These are phyloP conservation scores for Solanum verrucosum DNA, from an alignment of 257 asterid species.

Conservation along the genomic window DNA sequence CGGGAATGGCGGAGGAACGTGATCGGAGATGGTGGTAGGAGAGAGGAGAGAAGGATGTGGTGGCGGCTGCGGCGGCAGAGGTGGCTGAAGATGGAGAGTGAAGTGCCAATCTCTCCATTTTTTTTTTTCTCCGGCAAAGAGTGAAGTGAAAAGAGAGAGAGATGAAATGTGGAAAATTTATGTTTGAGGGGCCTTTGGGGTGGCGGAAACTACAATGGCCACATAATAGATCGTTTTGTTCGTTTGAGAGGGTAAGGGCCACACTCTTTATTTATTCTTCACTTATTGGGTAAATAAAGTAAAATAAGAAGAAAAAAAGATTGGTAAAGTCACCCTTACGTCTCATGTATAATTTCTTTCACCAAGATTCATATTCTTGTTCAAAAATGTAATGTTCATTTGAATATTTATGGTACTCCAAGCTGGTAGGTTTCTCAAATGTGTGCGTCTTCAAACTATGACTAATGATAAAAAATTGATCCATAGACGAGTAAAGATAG, in stretches of 20 bases:
- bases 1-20: slow-evolving; percentile 11
- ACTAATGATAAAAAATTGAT: not conserved
- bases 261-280: no score
- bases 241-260: not conserved
- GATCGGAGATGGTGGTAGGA: slow-evolving; percentile 35
- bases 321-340: not conserved
- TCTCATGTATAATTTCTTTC: not conserved
- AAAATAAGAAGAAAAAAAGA: not conserved
- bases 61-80: slow-evolving; percentile 20
- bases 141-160: not conserved
- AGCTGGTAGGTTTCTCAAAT: not conserved
- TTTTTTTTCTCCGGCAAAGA: not conserved
- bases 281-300: not conserved
- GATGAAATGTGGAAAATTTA: not conserved
- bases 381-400: not conserved
- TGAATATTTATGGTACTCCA: not conserved
- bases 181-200: not conserved
- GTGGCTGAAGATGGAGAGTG: slow-evolving; percentile 33
- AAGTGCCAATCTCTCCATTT: slow-evolving; percentile 69
- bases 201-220: slow-evolving; percentile 22
- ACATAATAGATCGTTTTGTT: slow-evolving; percentile 5
- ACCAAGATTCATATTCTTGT: not conserved
- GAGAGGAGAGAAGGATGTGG: slow-evolving; percentile 37
- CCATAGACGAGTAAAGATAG: not conserved
- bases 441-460: not conserved